Evolutionary conservation across 805 yeast species (phyloP), one percentile per base, ranked within the genome.

Genomic region (Pichia nanzhaoensis): DNA sequence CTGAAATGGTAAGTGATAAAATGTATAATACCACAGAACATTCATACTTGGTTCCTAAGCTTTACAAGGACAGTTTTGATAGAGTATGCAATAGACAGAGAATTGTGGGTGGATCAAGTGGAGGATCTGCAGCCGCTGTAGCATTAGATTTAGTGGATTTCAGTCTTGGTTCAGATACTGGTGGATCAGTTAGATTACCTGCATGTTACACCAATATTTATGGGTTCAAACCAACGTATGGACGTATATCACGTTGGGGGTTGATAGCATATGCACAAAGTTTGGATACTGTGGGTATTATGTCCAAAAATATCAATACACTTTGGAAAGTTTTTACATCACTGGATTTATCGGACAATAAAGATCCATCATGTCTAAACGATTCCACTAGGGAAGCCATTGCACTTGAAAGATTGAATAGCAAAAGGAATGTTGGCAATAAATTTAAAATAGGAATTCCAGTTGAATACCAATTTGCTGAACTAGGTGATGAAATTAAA

Each of bases 191-290:
- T 0, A 72, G 99, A 49, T 68, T 87, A 18, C 99, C 99, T 0
- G 95, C 95, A 1, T 82, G 95, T 17, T 88, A 83, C 60, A 82
- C 91, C 53, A 86, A 90, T 1, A 73, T 84, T 0, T 66, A 78
- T 27, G 99, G 99, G 1, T 88, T 88, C 67, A 93, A 93, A 61
- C 99, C 99, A 1, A 74, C 93, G 0, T 93, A 93, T 61, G 99
- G 99, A 0, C 71, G 96, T 33, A 68, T 93, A 2, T 89, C 97
- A 0, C 69, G 99, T 46, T 82, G 87, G 80, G 99, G 99, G 2
- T 87, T 93, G 8, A 67, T 90, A 3, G 80, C 96, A 0, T 91
- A 90, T 64, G 96, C 97, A 1, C 98, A 95, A 63, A 81, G 91
- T 34, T 69, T 93, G 44, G 99, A 93, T 59, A 90, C 98, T 0